Evolutionary conservation across 148 eudicot species (phyloP).

Genomic region (Bassia scoparia): DNA sequence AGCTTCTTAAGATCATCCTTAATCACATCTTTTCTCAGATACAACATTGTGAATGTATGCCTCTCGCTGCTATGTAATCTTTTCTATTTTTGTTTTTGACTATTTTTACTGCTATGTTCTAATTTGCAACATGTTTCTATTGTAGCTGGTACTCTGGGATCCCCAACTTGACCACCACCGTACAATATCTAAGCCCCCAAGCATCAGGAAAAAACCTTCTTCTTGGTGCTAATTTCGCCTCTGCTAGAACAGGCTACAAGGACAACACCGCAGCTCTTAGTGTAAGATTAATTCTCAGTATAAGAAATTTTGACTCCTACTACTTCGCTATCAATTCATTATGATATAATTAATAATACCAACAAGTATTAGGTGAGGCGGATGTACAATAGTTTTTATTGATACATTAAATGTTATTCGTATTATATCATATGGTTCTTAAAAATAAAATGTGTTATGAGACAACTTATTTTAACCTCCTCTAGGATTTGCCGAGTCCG

Average conservation of each 20-base stretch:
- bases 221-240: conserved; percentile 84
- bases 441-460: no score
- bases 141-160: conserved; percentile 87
- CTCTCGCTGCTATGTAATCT: conserved; percentile 45
- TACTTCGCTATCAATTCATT: no score
- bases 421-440: no score
- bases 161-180: conserved; percentile 76
- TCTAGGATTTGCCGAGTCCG: conserved; percentile 77
- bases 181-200: conserved; percentile 88
- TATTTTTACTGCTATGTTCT: no score
- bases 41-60: conserved; percentile 36
- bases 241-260: conserved; percentile 92
- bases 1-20: conserved; percentile 38
- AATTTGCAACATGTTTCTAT: neutral
- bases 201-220: conserved; percentile 90
- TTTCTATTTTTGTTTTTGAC: no score
- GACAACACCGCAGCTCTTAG: conserved; percentile 66
- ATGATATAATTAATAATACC: no score
- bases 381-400: no score
- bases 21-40: conserved; percentile 32
- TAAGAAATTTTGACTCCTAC: no score
- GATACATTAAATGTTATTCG: no score
- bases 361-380: no score
- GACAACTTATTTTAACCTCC: no score
- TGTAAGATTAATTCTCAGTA: conserved; percentile 26